Evolutionary conservation across 1,284 basidiomycete species (phyloP).

Genomic region (Lentinus polychrous): DNA sequence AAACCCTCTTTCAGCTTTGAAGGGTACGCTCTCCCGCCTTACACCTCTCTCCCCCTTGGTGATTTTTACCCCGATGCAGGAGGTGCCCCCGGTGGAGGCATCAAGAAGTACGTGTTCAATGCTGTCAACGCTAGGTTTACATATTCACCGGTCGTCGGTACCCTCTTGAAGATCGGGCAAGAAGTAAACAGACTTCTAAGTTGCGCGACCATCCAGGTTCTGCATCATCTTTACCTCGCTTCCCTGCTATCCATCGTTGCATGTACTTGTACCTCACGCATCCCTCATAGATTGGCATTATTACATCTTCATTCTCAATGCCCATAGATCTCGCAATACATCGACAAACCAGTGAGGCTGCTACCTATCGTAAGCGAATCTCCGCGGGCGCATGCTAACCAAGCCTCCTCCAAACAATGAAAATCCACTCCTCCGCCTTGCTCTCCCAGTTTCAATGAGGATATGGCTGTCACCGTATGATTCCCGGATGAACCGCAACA

Average conservation of each 20-base stretch:
- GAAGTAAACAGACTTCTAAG: slow-evolving; percentile 37
- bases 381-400: not conserved
- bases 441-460: no score
- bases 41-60: not conserved
- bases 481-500: slow-evolving; percentile 16
- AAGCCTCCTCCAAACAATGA: not conserved
- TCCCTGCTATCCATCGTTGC: no score
- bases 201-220: no score
- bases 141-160: slow-evolving; percentile 1
- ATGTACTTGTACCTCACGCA: no score
- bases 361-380: no score
- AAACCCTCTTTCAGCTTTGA: slow-evolving; percentile 37
- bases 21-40: slow-evolving; percentile 38
- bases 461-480: slow-evolving; percentile 12
- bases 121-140: not conserved
- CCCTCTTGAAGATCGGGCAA: slow-evolving; percentile 53
- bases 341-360: no score
- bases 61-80: slow-evolving; percentile 24
- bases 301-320: no score
- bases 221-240: no score
- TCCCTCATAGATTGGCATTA: no score
- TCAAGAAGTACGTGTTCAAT: slow-evolving; percentile 66
- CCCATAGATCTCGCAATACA: no score
- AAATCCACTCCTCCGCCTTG: no score
- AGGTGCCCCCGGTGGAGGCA: slow-evolving; percentile 64